phyloP scores from a whole-genome alignment of 441 rosid genomes.

The Adansonia madagascariensis region DNA sequence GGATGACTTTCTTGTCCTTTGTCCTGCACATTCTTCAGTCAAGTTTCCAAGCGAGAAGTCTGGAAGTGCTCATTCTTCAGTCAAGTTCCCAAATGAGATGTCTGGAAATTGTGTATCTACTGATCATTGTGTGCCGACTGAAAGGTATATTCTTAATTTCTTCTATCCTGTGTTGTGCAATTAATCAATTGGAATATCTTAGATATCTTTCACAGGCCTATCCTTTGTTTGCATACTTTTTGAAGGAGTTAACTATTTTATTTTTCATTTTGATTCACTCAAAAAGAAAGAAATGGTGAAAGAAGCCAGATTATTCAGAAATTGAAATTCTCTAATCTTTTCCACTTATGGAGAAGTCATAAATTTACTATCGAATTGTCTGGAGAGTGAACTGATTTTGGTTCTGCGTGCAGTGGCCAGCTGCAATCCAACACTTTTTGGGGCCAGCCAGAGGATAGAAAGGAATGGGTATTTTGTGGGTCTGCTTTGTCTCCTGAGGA shows the following conservation, averaged over 20 bases:
- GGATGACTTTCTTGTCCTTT: slow-evolving; percentile 71
- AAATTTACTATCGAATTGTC: slow-evolving; percentile 14
- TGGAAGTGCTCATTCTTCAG: slow-evolving; percentile 25
- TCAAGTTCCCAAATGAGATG: background rate
- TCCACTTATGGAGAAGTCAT: background rate
- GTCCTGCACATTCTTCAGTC: slow-evolving; percentile 69
- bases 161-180: background rate
- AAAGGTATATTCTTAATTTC: slow-evolving; percentile 45
- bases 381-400: slow-evolving; percentile 6
- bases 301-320: background rate
- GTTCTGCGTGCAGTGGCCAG: slow-evolving; percentile 44
- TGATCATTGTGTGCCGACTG: slow-evolving; percentile 8
- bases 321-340: background rate
- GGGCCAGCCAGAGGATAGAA: slow-evolving; percentile 35
- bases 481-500: slow-evolving; percentile 79
- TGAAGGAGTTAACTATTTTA: background rate
- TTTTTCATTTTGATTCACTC: background rate
- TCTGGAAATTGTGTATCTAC: background rate
- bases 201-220: background rate
- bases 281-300: background rate
- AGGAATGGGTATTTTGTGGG: slow-evolving; percentile 76
- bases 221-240: background rate
- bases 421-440: slow-evolving; percentile 36
- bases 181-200: background rate
- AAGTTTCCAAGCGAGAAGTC: slow-evolving; percentile 78